phyloP scores from a whole-genome alignment of 139 green algal species.

The Asterochloris erici region DNA sequence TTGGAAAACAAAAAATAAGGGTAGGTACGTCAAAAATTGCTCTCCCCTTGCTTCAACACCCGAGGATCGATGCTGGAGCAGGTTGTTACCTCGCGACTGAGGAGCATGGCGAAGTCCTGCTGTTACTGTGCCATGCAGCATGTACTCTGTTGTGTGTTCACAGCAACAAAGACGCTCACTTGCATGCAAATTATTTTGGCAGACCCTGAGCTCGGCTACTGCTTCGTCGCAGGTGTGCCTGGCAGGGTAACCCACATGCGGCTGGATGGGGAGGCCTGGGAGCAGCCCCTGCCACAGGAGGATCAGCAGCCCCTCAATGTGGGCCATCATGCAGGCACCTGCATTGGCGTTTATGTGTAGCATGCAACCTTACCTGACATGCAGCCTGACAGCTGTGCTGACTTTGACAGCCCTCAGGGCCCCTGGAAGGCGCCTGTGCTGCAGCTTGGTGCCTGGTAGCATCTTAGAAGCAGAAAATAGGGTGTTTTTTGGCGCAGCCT shows the following conservation, averaged over 20 bases:
- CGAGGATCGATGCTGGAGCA: no score
- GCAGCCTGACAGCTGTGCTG: not conserved
- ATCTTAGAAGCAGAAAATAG: not conserved
- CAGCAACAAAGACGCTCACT: no score
- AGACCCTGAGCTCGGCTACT: no score
- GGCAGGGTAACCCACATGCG: constrained; percentile 59
- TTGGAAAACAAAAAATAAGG: no score
- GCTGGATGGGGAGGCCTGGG: constrained; percentile 85
- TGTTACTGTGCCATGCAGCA: no score
- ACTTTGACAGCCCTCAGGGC: not conserved
- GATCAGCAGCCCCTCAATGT: not conserved
- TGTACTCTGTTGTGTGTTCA: no score
- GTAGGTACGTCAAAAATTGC: no score
- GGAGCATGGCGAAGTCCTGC: no score
- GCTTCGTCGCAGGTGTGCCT: not conserved
- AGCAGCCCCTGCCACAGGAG: constrained; percentile 58
- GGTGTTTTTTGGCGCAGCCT: no score
- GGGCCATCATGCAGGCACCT: not conserved
- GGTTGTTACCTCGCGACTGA: no score
- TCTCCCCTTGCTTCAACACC: no score
- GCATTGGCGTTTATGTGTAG: not conserved
- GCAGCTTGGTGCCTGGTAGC: not conserved
- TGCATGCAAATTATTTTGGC: no score
- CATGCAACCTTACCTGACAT: not conserved
- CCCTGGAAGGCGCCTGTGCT: not conserved